Percentiles rank a stretch among this genome's conserved stretches.
phyloP scores from a whole-genome alignment of 1,284 basidiomycete species.

The Cutaneotrichosporon sp. region DNA sequence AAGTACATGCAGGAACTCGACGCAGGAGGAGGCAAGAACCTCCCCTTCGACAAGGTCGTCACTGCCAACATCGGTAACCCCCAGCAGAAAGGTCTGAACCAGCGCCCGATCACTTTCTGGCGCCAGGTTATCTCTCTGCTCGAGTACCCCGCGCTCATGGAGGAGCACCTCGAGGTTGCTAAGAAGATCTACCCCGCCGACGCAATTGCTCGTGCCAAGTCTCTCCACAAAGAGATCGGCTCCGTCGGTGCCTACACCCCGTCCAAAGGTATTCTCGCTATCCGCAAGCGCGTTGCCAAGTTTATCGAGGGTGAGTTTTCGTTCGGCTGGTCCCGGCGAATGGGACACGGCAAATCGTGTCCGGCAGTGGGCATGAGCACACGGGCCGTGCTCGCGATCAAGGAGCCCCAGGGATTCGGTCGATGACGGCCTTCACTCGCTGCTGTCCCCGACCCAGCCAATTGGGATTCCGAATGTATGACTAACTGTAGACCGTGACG shows the following conservation, averaged over 20 bases:
- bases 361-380: background rate
- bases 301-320: slow-evolving; percentile 80
- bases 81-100: slow-evolving; percentile 90
- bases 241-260: slow-evolving; percentile 95
- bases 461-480: too few relatives aligned
- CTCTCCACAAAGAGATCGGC: slow-evolving; percentile 79
- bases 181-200: slow-evolving; percentile 75
- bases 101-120: slow-evolving; percentile 86
- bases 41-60: slow-evolving; percentile 86
- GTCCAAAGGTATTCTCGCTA: slow-evolving; percentile 85
- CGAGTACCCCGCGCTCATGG: slow-evolving; percentile 83
- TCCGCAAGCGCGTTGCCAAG: slow-evolving; percentile 81
- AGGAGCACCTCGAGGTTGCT: slow-evolving; percentile 59
- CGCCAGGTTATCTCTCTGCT: slow-evolving; percentile 73
- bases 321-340: too few relatives aligned
- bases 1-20: slow-evolving; percentile 67
- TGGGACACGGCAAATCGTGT: too few relatives aligned
- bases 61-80: slow-evolving; percentile 98
- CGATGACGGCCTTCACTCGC: too few relatives aligned
- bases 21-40: slow-evolving; percentile 49
- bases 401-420: too few relatives aligned
- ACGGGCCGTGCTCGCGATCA: background rate
- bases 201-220: slow-evolving; percentile 74
- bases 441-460: too few relatives aligned
- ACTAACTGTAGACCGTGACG: slow-evolving; percentile 69